Base-by-base conservation (phyloP, 306 rosid species). In the Lablab purpureus region DNA sequence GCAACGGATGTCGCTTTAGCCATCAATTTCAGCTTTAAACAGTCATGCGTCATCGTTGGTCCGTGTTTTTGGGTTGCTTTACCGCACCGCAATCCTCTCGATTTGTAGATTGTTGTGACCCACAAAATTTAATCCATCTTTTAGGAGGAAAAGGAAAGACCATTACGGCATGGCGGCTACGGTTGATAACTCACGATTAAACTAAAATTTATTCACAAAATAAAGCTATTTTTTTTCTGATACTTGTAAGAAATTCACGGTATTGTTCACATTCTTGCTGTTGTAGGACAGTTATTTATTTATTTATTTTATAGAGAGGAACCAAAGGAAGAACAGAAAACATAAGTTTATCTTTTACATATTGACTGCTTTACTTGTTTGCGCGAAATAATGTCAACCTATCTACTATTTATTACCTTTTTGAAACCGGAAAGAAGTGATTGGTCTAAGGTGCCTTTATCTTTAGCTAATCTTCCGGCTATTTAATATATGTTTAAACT, bases 1-100 rank as follows among this genome's bases (percentile, higher is more conserved):
- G 23, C 32, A 5, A 54, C 0, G 49, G 11, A 10, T 43, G 84
- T 66, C 75, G 55, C 62, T 74, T 8, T 67, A 58, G 30, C 62
- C 19, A 28, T 40, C 36, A 62, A 15, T 50, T 52, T 47, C 40
- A 32, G 12, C 49, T 75, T 62, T 27, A 17, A 28, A 19, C 49
- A 7, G 15, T 15, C 27, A 7, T 50, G 64, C 55, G 70, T 64
- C 6, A 15, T 63, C 28, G 10, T 25, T 22, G 79, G 65, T 1
- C 75, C 70, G 71, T 63, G 54, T 50, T 40, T 27, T 22, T 41
- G 17, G 74, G 34, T 63, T 34, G 3, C 21, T 18, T 6, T 2
- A 36, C 67, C n/a, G 40, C 73, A 7, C 73, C n/a, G 49, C 73
- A 7, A 25, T 7, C 32, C 2, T 13, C 21, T 37, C 1, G 14